These are phyloP conservation scores for Telopea speciosissima DNA, from an alignment of 177 flowering plant species.

Conservation along the genomic window DNA sequence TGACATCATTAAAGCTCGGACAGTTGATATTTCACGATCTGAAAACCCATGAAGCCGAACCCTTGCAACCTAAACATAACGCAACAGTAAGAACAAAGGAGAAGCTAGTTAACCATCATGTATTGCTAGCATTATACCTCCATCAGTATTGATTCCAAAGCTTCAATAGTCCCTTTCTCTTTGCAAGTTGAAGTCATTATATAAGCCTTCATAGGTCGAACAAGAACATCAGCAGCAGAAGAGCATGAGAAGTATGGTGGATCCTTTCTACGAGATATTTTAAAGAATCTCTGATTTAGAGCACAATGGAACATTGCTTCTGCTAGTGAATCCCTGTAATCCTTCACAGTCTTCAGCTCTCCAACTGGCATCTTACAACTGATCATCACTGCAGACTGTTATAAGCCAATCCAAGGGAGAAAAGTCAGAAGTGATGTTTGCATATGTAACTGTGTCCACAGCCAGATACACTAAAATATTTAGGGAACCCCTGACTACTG, in stretches of 20 bases:
- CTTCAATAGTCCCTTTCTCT: conserved; percentile 71
- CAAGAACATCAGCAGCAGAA: conserved; percentile 65
- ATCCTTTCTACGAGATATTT: conserved; percentile 75
- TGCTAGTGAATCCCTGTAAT: conserved; percentile 67
- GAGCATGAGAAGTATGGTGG: conserved; percentile 91
- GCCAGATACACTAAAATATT: neutral
- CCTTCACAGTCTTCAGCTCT: conserved; percentile 81
- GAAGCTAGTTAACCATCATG: conserved; percentile 1
- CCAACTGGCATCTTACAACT: conserved; percentile 73
- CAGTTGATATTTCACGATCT: conserved; percentile 76
- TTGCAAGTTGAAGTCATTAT: conserved; percentile 83
- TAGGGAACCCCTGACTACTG: conserved; percentile 20
- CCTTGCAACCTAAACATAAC: conserved; percentile 62
- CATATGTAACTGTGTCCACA: neutral
- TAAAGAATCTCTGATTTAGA: conserved; percentile 79
- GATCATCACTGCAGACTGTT: conserved; percentile 84
- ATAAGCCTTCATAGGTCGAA: conserved; percentile 66
- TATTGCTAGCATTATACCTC: conserved; percentile 48
- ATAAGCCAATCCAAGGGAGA: conserved; percentile 19
- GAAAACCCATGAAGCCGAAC: conserved; percentile 84
- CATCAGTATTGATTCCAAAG: conserved; percentile 78
- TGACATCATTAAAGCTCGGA: conserved; percentile 71
- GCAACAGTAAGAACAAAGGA: conserved; percentile 4
- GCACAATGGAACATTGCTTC: conserved; percentile 88
- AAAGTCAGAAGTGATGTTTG: neutral